These are phyloP conservation scores for Diacronema lutheri DNA, from an alignment of 78 protist genomes.

Conservation along the genomic window DNA sequence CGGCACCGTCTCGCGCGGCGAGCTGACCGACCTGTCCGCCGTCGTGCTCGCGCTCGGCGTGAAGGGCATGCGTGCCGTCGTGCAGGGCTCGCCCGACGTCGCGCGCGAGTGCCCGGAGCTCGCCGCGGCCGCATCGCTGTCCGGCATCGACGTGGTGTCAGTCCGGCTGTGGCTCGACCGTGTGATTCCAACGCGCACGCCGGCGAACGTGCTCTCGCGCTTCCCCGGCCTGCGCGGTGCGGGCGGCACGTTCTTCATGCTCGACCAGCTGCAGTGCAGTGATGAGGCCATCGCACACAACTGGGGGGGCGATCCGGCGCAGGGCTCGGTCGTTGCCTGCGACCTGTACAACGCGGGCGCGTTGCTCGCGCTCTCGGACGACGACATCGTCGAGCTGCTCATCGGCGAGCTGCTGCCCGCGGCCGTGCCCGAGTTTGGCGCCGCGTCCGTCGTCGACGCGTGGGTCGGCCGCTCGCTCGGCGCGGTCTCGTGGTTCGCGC, in stretches of 20 bases:
- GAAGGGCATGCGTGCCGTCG: constrained; percentile 14
- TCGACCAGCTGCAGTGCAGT: constrained; percentile 22
- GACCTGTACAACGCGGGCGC: constrained; percentile 46
- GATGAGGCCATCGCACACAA: neutral
- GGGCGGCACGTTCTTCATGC: constrained; percentile 49
- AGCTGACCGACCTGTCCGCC: neutral
- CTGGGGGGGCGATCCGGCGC: constrained; percentile 28
- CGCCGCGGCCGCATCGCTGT: constrained; percentile 10
- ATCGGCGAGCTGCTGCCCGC: constrained; percentile 36
- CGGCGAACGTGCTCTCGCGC: constrained; percentile 32
- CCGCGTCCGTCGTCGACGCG: neutral
- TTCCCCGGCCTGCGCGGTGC: constrained; percentile 38
- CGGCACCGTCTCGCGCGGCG: too few species aligned
- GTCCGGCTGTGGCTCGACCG: constrained; percentile 9
- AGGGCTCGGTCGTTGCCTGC: constrained; percentile 43
- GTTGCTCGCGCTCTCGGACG: constrained; percentile 7
- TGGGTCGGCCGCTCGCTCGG: constrained; percentile 9
- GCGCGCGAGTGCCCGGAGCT: constrained; percentile 26
- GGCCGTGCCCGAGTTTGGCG: constrained; percentile 14
- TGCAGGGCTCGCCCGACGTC: constrained; percentile 4
- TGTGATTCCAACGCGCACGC: neutral
- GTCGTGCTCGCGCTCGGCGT: constrained; percentile 32
- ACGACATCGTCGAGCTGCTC: neutral
- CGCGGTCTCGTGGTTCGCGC: constrained; percentile 46
- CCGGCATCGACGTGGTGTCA: constrained; percentile 2